These are phyloP conservation scores for Aspergillus amoenus DNA, from an alignment of 2,329 filamentous ascomycete species.

Conservation along the genomic window DNA sequence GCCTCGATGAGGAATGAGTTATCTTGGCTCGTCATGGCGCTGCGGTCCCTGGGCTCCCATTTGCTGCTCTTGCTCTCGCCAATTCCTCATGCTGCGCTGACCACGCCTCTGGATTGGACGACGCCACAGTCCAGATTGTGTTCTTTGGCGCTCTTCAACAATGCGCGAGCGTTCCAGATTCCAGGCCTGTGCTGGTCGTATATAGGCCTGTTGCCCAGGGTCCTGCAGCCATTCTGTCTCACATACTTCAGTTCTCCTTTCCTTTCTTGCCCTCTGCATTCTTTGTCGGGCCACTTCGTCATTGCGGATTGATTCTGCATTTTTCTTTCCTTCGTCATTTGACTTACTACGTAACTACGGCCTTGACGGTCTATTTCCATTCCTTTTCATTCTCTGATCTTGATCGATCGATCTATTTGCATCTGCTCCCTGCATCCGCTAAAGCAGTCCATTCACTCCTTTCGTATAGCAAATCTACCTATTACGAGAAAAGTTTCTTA, in stretches of 20 bases:
- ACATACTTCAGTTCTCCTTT: slow-evolving; percentile 12
- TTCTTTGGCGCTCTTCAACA: not conserved
- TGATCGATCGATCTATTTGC: slow-evolving; percentile 8
- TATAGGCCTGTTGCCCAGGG: slow-evolving; percentile 8
- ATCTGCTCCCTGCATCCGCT: slow-evolving; percentile 2
- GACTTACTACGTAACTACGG: slow-evolving; percentile 1
- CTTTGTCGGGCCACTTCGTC: slow-evolving; percentile 14
- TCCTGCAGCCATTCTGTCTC: slow-evolving; percentile 2
- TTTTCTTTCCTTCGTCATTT: slow-evolving; percentile 11
- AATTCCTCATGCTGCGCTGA: not conserved
- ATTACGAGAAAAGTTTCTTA: not conserved
- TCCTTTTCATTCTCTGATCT: slow-evolving; percentile 13
- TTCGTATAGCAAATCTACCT: not conserved
- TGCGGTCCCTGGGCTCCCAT: slow-evolving; percentile 11
- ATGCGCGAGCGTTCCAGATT: not conserved
- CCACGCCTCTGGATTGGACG: slow-evolving; percentile 8
- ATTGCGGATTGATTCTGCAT: slow-evolving; percentile 16
- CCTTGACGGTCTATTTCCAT: slow-evolving; percentile 23
- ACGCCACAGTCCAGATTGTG: slow-evolving; percentile 1
- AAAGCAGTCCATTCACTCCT: not conserved
- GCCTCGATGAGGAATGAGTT: slow-evolving; percentile 19
- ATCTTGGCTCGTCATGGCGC: slow-evolving; percentile 1
- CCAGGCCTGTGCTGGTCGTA: slow-evolving; percentile 1
- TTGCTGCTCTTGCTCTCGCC: slow-evolving; percentile 9
- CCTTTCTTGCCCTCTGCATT: slow-evolving; percentile 17